Evolutionary conservation across 2,329 filamentous ascomycete species (phyloP).

Genomic region (Pseudopithomyces maydicus): DNA sequence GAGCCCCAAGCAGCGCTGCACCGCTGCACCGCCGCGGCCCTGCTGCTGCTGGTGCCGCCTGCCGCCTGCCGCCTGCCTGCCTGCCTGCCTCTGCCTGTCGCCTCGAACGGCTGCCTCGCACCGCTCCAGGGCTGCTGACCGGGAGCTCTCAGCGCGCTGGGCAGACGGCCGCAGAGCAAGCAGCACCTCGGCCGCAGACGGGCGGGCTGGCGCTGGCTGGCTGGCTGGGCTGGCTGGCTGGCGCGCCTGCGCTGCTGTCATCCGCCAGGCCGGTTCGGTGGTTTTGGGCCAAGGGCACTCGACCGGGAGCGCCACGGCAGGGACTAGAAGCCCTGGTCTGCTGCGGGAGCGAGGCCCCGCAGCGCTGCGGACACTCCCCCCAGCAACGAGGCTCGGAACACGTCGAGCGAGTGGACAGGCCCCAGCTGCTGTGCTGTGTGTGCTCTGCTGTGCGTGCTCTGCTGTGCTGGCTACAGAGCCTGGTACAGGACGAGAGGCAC

Average conservation of each 20-base stretch:
- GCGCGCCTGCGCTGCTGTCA: constrained; percentile 36
- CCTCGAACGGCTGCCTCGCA: constrained; percentile 7
- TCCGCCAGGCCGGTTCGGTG: constrained; percentile 34
- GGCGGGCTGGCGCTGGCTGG: constrained; percentile 18
- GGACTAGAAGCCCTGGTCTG: constrained; percentile 3
- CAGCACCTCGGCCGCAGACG: too few relatives aligned
- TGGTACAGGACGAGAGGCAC: background rate
- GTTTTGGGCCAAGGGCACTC: background rate
- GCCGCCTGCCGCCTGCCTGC: background rate
- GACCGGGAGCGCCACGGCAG: constrained; percentile 9
- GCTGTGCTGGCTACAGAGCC: background rate
- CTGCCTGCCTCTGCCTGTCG: background rate
- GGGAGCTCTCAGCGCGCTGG: background rate
- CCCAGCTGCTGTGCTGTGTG: background rate
- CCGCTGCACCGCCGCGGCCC: constrained; percentile 16
- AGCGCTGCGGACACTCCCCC: constrained; percentile 13
- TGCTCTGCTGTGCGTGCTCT: background rate
- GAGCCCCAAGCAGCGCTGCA: constrained; percentile 27
- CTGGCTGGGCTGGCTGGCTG: constrained; percentile 14
- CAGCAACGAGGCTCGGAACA: background rate
- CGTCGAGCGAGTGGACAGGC: too few relatives aligned
- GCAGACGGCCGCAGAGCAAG: too few relatives aligned
- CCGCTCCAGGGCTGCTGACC: too few relatives aligned
- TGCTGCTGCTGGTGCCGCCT: background rate
- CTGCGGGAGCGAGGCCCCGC: constrained; percentile 11